Base-by-base conservation (phyloP, 2,329 filamentous ascomycete genomes). In the Verticillium nubilum region DNA sequence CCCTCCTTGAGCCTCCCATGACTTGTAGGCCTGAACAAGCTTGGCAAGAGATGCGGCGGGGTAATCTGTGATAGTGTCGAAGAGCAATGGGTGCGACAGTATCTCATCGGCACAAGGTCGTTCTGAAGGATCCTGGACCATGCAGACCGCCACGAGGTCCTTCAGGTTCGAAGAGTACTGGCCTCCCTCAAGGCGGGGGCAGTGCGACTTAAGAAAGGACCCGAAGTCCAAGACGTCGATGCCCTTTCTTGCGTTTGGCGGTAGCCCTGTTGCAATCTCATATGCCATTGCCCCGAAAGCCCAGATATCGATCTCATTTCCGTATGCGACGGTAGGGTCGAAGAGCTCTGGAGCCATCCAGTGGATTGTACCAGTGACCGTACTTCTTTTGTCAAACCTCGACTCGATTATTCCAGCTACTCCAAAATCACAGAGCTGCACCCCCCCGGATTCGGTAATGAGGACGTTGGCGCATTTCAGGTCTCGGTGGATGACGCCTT, bases 341-440 rank as follows among this genome's bases (percentile, higher is more conserved):
- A 90, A 87, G 13, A 94, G 79, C 67, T 95, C 91, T 0, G 89
- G 90, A 0, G 91, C 89, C 90, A 95, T 93, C 89, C 90, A 95
- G 72, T 93, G 87, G 3, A 88, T 88, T 0, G 91, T 95, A 25
- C 91, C 91, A 59, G 94, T 89, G 56, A 94, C 88, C 0, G 91
- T 94, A 4, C 87, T 88, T 58, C 90, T 80, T 74, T 95, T 95
- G 67, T 90, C 87, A 58, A 87, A 82, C 65, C 89, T 88, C 47
- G 82, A 88, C 69, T 93, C 89, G 60, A 93, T 84, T 54, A 91
- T 85, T 52, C 89, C 90, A 28, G 91, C 89, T 54, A 95, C 90
- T 64, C 91, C 91, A 71, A 95, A 95, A 70, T 95, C 91, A 69
- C 90, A 92, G 33, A 95, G 82, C 71, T 95, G 91, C 7, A 95